Evolutionary conservation across 2,329 filamentous ascomycete genomes (phyloP), one percentile per base, ranked within the genome.

Genomic region (Ceratocystis albifundus): DNA sequence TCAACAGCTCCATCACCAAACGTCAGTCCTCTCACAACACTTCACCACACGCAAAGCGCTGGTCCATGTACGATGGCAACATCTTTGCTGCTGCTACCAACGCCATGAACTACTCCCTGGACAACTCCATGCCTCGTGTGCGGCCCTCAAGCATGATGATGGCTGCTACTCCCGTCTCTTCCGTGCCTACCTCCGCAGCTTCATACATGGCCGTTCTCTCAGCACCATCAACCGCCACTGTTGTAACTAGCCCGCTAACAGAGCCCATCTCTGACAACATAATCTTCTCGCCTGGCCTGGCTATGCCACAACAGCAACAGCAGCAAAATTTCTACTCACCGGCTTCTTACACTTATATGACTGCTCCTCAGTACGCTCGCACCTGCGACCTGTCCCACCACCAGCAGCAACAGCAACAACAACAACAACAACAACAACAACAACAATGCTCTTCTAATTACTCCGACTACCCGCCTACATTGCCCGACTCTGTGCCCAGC

Each of bases 1-100:
- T 67, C 44, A 64, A 65, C 55, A 65, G 62, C 55, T 55, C 62
- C 55, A 67, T 67, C 55, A n/a, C 55, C 53, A 67, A 67, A 32
- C 64, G 28, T 7, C 53, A 46, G 25, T 65, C 61, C 41, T 50
- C 62, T 15, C 62, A 65, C 28, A 65, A 61, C 48, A 57, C 61
- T 17, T 67, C 62, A 2, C 66, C 62, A 10, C 48, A 57, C 36
- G 64, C 66, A 53, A 65, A 67, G 53, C 66, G 66, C 45, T 65
- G 66, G 66, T 65, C 62, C 57, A 67, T 67, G 66, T 67, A 67
- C 32, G 62, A 64, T 44, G 44, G 53, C 20, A 44, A 59, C 44
- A 41, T 67, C 17, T 67, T 65, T 25, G 45, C 62, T 25, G 20
- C 55, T 25, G 62, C 62, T 41, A 22, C 36, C 55, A 32, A 36